These are phyloP conservation scores for Gautieria morchelliformis DNA, from an alignment of 768 basidiomycete species.

Conservation along the genomic window DNA sequence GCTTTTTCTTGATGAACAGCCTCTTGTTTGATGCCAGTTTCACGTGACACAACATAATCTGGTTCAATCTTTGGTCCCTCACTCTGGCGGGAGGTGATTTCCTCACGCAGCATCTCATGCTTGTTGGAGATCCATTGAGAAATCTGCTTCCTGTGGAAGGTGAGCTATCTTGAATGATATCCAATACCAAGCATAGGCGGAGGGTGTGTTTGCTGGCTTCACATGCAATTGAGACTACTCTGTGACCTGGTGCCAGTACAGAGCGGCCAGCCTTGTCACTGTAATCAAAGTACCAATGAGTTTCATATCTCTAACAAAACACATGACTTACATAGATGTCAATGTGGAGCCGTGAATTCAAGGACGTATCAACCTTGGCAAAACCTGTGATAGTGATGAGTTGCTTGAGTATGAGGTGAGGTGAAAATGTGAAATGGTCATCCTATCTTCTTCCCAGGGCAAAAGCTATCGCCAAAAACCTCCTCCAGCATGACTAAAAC, in stretches of 20 bases:
- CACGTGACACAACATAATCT: slow-evolving; percentile 64
- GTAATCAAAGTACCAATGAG: slow-evolving; percentile 6
- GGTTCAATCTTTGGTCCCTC: slow-evolving; percentile 44
- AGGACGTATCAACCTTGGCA: slow-evolving; percentile 93
- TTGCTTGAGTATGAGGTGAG: too few relatives aligned
- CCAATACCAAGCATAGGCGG: slow-evolving; percentile 72
- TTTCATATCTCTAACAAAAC: background rate
- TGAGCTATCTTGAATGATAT: slow-evolving; percentile 88
- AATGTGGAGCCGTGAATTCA: slow-evolving; percentile 97
- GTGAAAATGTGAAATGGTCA: too few relatives aligned
- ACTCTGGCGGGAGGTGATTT: slow-evolving; percentile 52
- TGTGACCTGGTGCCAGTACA: slow-evolving; percentile 92
- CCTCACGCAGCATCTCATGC: slow-evolving; percentile 72
- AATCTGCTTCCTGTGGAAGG: slow-evolving; percentile 93
- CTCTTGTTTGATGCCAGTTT: slow-evolving; percentile 83
- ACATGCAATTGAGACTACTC: slow-evolving; percentile 81
- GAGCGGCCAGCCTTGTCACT: slow-evolving; percentile 99
- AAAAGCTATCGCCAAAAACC: too few relatives aligned
- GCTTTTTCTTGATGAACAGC: slow-evolving; percentile 89
- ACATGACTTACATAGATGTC: slow-evolving; percentile 71
- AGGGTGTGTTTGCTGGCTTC: slow-evolving; percentile 72
- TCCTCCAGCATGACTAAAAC: too few relatives aligned
- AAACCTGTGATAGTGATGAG: slow-evolving; percentile 94
- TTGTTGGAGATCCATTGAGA: slow-evolving; percentile 91
- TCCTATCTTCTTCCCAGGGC: too few relatives aligned